Percentiles rank a stretch among this genome's conserved stretches.
Evolutionary conservation across 208 protist genomes (phyloP).

Genomic region (Crithidia expoeki): DNA sequence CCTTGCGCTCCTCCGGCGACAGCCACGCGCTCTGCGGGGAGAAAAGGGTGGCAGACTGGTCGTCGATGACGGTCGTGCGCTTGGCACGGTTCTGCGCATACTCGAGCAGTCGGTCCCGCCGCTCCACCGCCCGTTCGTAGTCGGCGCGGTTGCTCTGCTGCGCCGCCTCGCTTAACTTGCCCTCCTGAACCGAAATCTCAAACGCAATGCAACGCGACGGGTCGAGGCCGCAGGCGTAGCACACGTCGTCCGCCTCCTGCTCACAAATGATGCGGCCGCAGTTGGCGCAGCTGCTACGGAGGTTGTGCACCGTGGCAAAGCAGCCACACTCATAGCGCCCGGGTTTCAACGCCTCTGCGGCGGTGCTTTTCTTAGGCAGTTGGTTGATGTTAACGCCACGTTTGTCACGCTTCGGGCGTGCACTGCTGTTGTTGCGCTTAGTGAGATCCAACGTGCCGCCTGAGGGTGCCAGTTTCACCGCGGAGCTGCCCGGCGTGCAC

Average conservation of each 20-base stretch:
- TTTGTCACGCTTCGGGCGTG: constrained; percentile 23
- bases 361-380: constrained; percentile 22
- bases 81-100: constrained; percentile 76
- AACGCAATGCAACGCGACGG: constrained; percentile 75
- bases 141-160: constrained; percentile 51
- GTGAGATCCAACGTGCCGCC: constrained; percentile 10
- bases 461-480: not conserved
- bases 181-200: constrained; percentile 83
- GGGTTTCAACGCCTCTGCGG: constrained; percentile 52
- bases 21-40: constrained; percentile 83
- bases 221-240: constrained; percentile 84
- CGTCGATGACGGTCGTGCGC: constrained; percentile 87
- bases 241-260: constrained; percentile 80
- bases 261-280: constrained; percentile 92
- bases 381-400: constrained; percentile 35
- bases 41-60: constrained; percentile 79
- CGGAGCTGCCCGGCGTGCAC: not conserved
- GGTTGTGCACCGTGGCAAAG: constrained; percentile 81
- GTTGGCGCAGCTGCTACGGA: constrained; percentile 85
- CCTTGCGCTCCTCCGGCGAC: constrained; percentile 57
- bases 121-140: constrained; percentile 73
- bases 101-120: constrained; percentile 76
- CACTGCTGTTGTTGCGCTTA: constrained; percentile 15
- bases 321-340: constrained; percentile 87
- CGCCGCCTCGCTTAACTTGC: constrained; percentile 74